These are phyloP conservation scores for Xylariaceae sp. DNA, from an alignment of 2,329 filamentous ascomycete species.

Conservation along the genomic window DNA sequence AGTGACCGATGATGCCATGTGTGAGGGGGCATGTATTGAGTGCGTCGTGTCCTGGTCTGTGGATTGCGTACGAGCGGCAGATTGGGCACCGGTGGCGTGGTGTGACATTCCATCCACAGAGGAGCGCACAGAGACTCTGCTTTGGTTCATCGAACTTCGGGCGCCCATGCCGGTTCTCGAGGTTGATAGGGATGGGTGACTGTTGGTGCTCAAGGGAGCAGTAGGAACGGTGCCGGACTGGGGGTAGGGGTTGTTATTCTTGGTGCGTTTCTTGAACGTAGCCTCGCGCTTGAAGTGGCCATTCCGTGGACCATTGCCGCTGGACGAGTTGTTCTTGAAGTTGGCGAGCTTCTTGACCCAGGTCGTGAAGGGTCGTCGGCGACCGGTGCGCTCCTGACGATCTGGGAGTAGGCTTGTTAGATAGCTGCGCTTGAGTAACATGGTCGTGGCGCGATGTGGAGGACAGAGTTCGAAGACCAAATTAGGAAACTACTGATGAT, in stretches of 20 bases:
- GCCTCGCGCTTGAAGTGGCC: slow-evolving; percentile 38
- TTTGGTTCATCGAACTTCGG: slow-evolving; percentile 53
- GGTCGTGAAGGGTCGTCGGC: slow-evolving; percentile 81
- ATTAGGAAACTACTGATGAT: not conserved
- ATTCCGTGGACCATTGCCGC: slow-evolving; percentile 49
- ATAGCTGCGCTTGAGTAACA: not conserved
- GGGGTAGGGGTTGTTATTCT: slow-evolving; percentile 89
- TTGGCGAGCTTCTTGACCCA: slow-evolving; percentile 94
- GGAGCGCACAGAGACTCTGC: slow-evolving; percentile 57
- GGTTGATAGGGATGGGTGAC: slow-evolving; percentile 53
- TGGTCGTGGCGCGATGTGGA: slow-evolving; percentile 4
- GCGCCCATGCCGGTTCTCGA: slow-evolving; percentile 45
- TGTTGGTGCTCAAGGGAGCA: slow-evolving; percentile 35
- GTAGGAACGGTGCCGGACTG: slow-evolving; percentile 62
- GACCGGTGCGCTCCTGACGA: slow-evolving; percentile 56
- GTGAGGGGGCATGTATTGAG: slow-evolving; percentile 73
- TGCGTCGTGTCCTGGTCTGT: slow-evolving; percentile 74
- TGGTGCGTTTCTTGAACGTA: slow-evolving; percentile 50
- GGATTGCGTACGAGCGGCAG: slow-evolving; percentile 74
- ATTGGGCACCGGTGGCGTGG: slow-evolving; percentile 63
- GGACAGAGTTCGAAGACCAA: not conserved
- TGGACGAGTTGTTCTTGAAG: slow-evolving; percentile 65
- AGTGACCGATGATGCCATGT: slow-evolving; percentile 60
- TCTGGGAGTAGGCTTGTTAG: slow-evolving; percentile 49
- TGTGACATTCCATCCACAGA: slow-evolving; percentile 57